Evolutionary conservation across 768 basidiomycete genomes (phyloP), one percentile per base, ranked within the genome.

Genomic region (Rhizopogon vulgaris): DNA sequence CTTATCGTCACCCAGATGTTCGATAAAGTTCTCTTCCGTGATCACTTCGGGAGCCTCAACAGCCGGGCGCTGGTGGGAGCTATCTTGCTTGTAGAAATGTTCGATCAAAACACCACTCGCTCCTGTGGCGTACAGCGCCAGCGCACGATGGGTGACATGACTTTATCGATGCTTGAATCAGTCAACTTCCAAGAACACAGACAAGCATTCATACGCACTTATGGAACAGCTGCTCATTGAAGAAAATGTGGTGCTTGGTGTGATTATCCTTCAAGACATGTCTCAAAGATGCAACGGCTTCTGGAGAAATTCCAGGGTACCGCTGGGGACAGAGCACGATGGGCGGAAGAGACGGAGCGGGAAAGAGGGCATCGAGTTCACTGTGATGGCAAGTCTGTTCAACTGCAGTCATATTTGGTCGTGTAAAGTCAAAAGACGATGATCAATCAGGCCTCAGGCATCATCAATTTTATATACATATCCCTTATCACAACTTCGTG

Each of bases 211-310:
- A 4, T 14, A 63, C 73, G 12, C 54, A 80, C 80, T 82, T 82
- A 68, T 83, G 81, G 52, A 78, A 77, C 0, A 67, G 57, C 25
- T 42, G 54, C 15, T 77, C 61, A 47, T 80, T 76, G 60, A 76
- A 73, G 62, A 76, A 83, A 10, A 74, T 69, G 51, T 83, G 79
- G 60, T 69, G 68, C 43, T 65, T 71, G 34, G 65, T 61, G 49
- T 80, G 75, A 52, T 79, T 78, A 5, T 80, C 77, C 51, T 73
- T 75, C 40, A 83, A 63, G 8, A 72, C 51, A 6, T 63, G 49
- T 0, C 48, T 57, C 0, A 75, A 46, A 2, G 64, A 51, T 34
- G 57, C 28, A 49, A 70, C 65, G 1, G 71, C 69, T 37, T 65
- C 58, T 30, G 42, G 48, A 17, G 47, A 59, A 32, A 60, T 49